Evolutionary conservation across 2,329 filamentous ascomycete species (phyloP).

Genomic region (Beauveria rudraprayagi): DNA sequence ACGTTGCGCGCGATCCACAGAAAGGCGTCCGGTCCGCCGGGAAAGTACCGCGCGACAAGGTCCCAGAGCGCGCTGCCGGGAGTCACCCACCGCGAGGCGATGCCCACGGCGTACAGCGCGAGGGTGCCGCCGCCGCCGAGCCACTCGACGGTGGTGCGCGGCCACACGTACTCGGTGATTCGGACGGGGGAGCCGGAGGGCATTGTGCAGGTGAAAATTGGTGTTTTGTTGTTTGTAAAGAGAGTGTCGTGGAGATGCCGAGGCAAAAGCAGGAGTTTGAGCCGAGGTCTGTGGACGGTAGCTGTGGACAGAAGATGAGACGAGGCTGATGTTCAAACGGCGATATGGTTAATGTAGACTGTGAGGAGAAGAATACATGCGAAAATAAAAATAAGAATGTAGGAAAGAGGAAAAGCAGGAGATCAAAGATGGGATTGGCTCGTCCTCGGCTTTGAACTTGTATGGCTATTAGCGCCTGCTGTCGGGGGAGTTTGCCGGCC

Average conservation of each 20-base stretch:
- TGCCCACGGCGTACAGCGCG: neutral
- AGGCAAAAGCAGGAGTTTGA: neutral
- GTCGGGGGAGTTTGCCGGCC: neutral
- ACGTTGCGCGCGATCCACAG: neutral
- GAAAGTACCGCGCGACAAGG: neutral
- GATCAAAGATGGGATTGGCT: neutral
- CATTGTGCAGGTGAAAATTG: neutral
- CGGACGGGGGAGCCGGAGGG: neutral
- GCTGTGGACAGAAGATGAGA: neutral
- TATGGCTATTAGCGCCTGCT: neutral
- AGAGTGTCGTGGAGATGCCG: neutral
- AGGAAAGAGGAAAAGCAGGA: neutral
- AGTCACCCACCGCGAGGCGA: neutral
- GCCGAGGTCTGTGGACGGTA: neutral
- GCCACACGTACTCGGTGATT: conserved; percentile 7
- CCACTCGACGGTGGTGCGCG: neutral
- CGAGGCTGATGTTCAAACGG: neutral
- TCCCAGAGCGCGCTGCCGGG: conserved; percentile 1
- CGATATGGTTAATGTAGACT: neutral
- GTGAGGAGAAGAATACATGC: neutral
- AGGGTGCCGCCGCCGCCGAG: neutral
- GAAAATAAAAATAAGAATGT: neutral
- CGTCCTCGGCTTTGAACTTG: neutral
- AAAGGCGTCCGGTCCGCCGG: neutral
- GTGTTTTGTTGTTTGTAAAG: neutral